phyloP scores from a whole-genome alignment of 2,329 filamentous ascomycete species.

The Lithohypha guttulata region DNA sequence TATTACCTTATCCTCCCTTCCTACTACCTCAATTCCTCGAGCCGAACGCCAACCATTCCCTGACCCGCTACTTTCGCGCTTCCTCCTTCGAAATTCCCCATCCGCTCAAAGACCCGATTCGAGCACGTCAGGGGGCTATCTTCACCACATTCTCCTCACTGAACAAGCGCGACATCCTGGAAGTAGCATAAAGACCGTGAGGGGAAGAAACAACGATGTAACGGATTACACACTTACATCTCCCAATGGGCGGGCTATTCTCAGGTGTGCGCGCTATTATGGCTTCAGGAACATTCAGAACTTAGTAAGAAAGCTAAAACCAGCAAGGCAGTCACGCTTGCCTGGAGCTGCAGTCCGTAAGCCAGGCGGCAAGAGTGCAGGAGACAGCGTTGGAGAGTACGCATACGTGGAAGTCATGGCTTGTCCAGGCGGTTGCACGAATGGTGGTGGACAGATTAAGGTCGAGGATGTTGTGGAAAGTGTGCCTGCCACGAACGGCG shows the following conservation, averaged over 20 bases:
- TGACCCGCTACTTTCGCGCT: constrained; percentile 56
- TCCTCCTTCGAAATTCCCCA: constrained; percentile 48
- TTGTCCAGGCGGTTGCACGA: constrained; percentile 96
- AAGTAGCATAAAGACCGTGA: constrained; percentile 57
- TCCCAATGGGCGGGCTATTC: constrained; percentile 46
- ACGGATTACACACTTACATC: constrained; percentile 67
- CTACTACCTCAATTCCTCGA: constrained; percentile 44
- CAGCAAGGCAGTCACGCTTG: constrained; percentile 64
- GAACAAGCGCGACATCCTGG: constrained; percentile 61
- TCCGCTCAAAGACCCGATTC: constrained; percentile 46
- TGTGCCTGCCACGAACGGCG: constrained; percentile 15
- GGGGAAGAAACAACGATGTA: constrained; percentile 83
- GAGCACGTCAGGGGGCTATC: constrained; percentile 79
- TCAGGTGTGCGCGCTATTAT: constrained; percentile 84
- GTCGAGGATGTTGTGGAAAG: constrained; percentile 56
- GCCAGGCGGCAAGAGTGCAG: constrained; percentile 23
- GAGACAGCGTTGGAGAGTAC: constrained; percentile 48
- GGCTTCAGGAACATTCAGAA: constrained; percentile 98
- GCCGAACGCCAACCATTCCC: constrained; percentile 53
- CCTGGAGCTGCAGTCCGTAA: constrained; percentile 56
- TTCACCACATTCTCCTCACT: constrained; percentile 71
- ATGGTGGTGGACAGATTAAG: constrained; percentile 92
- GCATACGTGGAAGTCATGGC: constrained; percentile 99
- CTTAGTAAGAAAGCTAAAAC: constrained; percentile 82
- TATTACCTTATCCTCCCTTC: constrained; percentile 63